A percentile compares a stretch with the other conserved stretches of the same genome.
Evolutionary conservation across 306 rosid species (phyloP).

Genomic region (Medicago lupulina): DNA sequence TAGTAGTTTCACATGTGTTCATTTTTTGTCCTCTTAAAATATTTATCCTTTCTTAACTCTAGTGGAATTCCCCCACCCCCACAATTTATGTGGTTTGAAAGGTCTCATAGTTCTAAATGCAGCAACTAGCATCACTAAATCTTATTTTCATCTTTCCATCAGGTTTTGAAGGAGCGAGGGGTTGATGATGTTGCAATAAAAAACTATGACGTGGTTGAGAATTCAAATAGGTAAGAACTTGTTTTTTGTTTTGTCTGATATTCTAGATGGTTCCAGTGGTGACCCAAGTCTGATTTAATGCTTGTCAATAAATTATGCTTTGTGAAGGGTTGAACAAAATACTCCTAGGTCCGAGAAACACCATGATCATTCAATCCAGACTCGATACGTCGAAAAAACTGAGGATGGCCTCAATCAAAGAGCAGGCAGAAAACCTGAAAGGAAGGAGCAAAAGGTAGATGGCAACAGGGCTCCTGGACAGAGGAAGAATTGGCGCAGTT

Average conservation of each 20-base stretch:
- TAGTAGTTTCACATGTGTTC: neutral
- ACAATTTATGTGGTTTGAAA: conserved; percentile 19
- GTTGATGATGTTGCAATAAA: conserved; percentile 63
- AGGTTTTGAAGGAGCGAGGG: conserved; percentile 98
- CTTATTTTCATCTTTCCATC: conserved; percentile 35
- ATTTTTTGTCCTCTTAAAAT: neutral
- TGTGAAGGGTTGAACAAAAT: conserved; percentile 69
- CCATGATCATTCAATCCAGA: conserved; percentile 52
- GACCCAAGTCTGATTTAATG: conserved; percentile 29
- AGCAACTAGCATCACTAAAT: conserved; percentile 6
- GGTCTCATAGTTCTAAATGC: conserved; percentile 16
- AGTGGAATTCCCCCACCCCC: neutral
- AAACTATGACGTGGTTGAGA: conserved; percentile 61
- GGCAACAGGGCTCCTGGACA: conserved; percentile 64
- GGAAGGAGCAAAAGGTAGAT: conserved; percentile 70
- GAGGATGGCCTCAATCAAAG: conserved; percentile 68
- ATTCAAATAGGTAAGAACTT: conserved; percentile 64
- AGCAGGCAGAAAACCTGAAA: conserved; percentile 65
- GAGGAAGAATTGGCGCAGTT: conserved; percentile 80
- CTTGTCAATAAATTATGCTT: conserved; percentile 24
- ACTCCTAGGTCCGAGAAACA: conserved; percentile 61
- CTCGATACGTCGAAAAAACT: conserved; percentile 52
- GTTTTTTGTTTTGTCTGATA: neutral
- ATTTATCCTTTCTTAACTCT: neutral
- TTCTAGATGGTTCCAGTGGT: conserved; percentile 8